These are phyloP conservation scores for Psilocybe sp. DNA, from an alignment of 768 basidiomycete genomes.

Conservation along the genomic window DNA sequence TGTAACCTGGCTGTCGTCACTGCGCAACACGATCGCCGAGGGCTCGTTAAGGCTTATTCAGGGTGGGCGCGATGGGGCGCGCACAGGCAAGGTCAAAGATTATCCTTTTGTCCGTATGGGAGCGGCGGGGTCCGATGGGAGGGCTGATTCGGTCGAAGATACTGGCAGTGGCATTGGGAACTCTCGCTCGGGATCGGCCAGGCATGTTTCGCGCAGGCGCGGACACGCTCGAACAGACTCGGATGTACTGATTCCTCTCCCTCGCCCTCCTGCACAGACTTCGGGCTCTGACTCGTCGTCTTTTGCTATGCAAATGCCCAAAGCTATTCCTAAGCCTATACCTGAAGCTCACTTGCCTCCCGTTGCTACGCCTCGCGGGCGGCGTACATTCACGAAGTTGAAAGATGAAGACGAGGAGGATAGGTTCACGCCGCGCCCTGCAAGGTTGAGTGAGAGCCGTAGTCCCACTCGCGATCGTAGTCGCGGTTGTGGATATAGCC, in stretches of 20 bases:
- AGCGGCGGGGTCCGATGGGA: not conserved
- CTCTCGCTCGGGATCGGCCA: not conserved
- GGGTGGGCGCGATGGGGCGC: not conserved
- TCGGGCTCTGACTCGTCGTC: not conserved
- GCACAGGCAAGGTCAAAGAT: not conserved
- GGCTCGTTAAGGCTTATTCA: no score
- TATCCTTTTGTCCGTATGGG: no score
- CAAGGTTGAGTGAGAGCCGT: conserved; percentile 21
- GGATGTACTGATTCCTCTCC: conserved; percentile 12
- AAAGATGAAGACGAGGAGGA: conserved; percentile 23
- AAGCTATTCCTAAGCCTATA: not conserved
- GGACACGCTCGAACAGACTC: conserved; percentile 24
- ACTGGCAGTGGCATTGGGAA: not conserved
- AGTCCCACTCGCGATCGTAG: conserved; percentile 22
- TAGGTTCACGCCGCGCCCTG: conserved; percentile 38
- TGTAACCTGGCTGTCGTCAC: no score
- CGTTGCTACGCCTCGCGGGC: conserved; percentile 3
- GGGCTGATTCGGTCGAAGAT: not conserved
- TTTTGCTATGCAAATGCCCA: not conserved
- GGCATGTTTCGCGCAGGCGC: conserved; percentile 6
- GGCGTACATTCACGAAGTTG: conserved; percentile 9
- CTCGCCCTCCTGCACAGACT: not conserved
- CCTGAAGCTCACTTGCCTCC: conserved; percentile 1
- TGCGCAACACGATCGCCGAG: no score
- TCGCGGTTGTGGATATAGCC: not conserved